phyloP scores from a whole-genome alignment of 2,329 filamentous ascomycete genomes.

The Paecilomyces niveus region DNA sequence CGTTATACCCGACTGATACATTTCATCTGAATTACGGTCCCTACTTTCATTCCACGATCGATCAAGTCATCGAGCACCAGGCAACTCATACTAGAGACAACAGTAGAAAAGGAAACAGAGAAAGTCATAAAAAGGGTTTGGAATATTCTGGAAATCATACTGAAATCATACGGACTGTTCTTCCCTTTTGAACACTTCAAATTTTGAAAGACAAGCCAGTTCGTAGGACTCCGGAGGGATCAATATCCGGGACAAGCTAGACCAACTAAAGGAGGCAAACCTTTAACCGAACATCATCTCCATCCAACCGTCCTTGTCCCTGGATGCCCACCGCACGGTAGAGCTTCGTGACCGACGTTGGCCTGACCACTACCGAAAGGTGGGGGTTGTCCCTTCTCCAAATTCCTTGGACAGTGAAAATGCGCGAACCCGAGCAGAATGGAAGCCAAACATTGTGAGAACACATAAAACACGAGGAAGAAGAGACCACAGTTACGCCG shows the following conservation, averaged over 20 bases:
- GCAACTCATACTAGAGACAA: too few species aligned
- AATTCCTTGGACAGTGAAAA: background rate
- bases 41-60: too few species aligned
- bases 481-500: slow-evolving; percentile 26
- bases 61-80: too few species aligned
- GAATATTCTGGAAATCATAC: background rate
- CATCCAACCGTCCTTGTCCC: background rate
- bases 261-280: background rate
- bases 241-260: background rate
- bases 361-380: background rate
- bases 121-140: background rate
- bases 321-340: background rate
- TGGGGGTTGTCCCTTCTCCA: background rate
- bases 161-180: background rate
- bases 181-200: background rate
- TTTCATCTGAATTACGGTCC: too few species aligned
- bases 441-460: slow-evolving; percentile 10
- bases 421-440: background rate
- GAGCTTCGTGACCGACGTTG: background rate
- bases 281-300: background rate
- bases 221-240: background rate
- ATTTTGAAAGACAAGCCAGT: background rate
- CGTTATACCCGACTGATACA: too few species aligned
- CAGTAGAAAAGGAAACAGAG: too few species aligned
- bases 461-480: slow-evolving; percentile 6